Base-by-base conservation (phyloP, 2,329 filamentous ascomycete genomes). In the Fusarium anguioides region DNA sequence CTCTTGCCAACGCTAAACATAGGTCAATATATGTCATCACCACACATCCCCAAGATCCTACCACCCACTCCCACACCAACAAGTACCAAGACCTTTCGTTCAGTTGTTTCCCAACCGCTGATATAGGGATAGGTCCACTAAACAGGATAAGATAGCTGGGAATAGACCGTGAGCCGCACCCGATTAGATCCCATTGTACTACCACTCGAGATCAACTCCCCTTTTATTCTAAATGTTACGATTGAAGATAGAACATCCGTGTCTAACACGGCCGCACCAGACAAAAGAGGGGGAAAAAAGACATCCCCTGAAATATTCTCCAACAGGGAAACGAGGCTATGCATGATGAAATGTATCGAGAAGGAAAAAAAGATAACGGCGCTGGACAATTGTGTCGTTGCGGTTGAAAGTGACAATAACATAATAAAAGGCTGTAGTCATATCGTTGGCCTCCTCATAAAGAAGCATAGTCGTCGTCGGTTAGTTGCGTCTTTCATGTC, bases 401-500 rank as follows among this genome's bases (percentile, higher is more conserved):
- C 10, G 40, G 46, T 23, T 40, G 42, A 56, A 35, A 24, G 10
- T 15, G 33, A 53, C n/a, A 36, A 24, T 42, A 27, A 20, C 18
- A 60, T 9, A n/a, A 39, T 21, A 24, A 27, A 58, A 62, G 36
- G 27, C 44, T 40, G 40, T 49, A 39, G 46, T 29, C 27, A 18
- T 42, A 39, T 65, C 45, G 39, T 48, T 39, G 37, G 39, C 31
- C 36, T 31, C 45, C 29, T 49, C 29, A 23, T 36, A 29, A 41
- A 49, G 35, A 60, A 48, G 51, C 45, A 44, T 53, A 60, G 36
- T 56, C 59, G 53, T 70, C 64, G 53, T 58, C 64, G 49, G 69
- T 71, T 70, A 67, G 60, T 69, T 69, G 40, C 68, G 10, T 29
- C 53, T 40, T 60, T 47, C 58, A 50, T 56, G 56, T 58, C 54